These are phyloP conservation scores for Nothophoma quercina DNA, from an alignment of 2,329 filamentous ascomycete species.

Conservation along the genomic window DNA sequence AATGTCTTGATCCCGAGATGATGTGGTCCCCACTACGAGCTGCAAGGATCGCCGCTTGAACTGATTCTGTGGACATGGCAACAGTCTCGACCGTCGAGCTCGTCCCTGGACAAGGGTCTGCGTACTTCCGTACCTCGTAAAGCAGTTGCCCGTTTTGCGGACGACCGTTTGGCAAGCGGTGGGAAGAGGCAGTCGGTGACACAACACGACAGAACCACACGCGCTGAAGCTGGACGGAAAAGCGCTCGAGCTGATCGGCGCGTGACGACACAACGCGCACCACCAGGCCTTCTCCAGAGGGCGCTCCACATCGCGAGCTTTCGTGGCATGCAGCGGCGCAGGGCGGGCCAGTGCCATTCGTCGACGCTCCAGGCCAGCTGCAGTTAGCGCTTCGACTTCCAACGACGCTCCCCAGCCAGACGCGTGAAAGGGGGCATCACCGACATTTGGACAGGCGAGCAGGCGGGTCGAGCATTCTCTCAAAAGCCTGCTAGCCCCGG, in stretches of 20 bases:
- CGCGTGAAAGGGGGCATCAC: conserved; percentile 36
- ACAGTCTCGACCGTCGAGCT: conserved; percentile 12
- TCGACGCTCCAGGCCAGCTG: conserved; percentile 16
- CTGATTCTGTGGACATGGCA: conserved; percentile 10
- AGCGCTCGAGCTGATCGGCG: not conserved
- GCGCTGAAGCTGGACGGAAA: not conserved
- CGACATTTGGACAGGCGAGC: conserved; percentile 20
- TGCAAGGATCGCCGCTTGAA: conserved; percentile 14
- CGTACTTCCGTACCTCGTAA: not conserved
- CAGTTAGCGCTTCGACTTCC: conserved; percentile 32
- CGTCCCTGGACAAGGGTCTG: conserved; percentile 12
- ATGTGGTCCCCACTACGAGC: conserved; percentile 6
- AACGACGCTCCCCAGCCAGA: conserved; percentile 30
- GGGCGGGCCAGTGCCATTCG: conserved; percentile 19
- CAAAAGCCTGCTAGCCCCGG: conserved; percentile 17
- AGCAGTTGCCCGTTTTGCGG: not conserved
- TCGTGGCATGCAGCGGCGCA: conserved; percentile 15
- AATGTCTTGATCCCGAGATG: not conserved
- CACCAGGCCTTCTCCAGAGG: conserved; percentile 8
- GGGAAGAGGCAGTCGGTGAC: not conserved
- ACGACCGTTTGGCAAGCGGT: not conserved
- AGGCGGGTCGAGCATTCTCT: conserved; percentile 15
- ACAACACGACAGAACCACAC: not conserved
- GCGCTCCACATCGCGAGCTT: conserved; percentile 16
- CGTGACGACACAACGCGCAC: not conserved